phyloP scores from a whole-genome alignment of 2,329 filamentous ascomycete genomes.

The Colletotrichum simmondsii region DNA sequence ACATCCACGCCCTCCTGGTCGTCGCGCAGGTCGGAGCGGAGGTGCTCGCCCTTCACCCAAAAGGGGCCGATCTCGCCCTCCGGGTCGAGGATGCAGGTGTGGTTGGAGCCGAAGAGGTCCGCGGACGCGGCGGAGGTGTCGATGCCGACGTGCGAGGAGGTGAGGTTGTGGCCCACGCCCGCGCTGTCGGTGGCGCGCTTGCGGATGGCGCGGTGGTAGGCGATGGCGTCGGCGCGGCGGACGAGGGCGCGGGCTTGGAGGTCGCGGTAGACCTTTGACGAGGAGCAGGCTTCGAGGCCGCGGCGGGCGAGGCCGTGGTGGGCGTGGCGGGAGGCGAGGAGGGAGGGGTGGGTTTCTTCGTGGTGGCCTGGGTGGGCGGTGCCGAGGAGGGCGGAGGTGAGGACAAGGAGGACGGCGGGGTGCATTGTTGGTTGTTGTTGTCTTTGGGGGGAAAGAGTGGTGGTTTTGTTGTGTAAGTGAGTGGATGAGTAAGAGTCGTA shows the following conservation, averaged over 20 bases:
- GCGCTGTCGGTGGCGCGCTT: constrained; percentile 19
- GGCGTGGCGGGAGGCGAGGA: constrained; percentile 16
- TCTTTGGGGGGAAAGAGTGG: not conserved
- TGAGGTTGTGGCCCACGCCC: constrained; percentile 11
- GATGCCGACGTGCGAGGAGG: constrained; percentile 8
- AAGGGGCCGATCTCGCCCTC: constrained; percentile 61
- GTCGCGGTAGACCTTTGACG: constrained; percentile 14
- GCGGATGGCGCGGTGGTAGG: constrained; percentile 20
- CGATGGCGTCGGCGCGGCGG: constrained; percentile 17
- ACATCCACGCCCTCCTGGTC: constrained; percentile 23
- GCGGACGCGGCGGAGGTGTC: constrained; percentile 5
- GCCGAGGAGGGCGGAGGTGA: constrained; percentile 16
- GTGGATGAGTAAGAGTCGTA: not conserved
- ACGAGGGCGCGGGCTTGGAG: constrained; percentile 19
- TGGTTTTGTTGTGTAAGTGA: not conserved
- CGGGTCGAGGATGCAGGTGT: constrained; percentile 55
- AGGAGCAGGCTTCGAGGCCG: constrained; percentile 11
- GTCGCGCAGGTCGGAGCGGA: constrained; percentile 27
- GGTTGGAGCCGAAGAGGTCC: constrained; percentile 47
- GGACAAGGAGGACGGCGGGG: constrained; percentile 13
- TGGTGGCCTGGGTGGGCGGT: constrained; percentile 21
- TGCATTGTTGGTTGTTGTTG: constrained; percentile 1
- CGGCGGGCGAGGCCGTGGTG: constrained; percentile 24
- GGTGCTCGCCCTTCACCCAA: constrained; percentile 41
- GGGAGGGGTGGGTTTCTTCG: constrained; percentile 11